Conservation (phyloP, 2,329 filamentous ascomycete genomes). For the Ceratocystis cubensis region DNA sequence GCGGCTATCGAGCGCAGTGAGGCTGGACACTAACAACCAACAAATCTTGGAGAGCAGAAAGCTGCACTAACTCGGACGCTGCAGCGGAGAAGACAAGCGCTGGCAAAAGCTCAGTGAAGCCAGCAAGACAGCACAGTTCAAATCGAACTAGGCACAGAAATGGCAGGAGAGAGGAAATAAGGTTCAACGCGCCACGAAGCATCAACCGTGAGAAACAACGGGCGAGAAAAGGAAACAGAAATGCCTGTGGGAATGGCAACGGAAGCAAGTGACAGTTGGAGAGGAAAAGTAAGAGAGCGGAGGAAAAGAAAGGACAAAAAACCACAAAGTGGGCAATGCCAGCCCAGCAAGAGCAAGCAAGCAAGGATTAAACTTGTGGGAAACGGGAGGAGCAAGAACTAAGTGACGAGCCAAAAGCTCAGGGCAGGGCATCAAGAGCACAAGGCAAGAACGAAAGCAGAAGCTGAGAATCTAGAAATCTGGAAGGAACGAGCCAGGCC, state of each 20-base stretch:
- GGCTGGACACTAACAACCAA: not conserved
- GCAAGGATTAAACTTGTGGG: slow-evolving; percentile 13
- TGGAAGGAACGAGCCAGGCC: not conserved
- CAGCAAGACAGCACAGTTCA: not conserved
- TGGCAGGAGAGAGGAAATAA: too few relatives aligned
- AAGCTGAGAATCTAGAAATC: slow-evolving; percentile 4
- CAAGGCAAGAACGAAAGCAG: not conserved
- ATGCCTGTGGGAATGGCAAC: too few relatives aligned
- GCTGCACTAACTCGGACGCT: not conserved
- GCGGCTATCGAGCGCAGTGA: not conserved
- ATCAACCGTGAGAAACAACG: too few relatives aligned
- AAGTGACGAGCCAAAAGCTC: not conserved
- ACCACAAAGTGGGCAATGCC: not conserved
- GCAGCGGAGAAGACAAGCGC: not conserved
- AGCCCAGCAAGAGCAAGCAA: not conserved
- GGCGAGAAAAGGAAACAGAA: not conserved
- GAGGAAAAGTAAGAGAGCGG: not conserved
- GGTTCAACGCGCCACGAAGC: too few relatives aligned
- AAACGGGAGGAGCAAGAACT: slow-evolving; percentile 13
- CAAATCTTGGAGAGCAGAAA: not conserved
- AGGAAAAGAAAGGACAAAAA: slow-evolving; percentile 11
- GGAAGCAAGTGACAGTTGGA: not conserved
- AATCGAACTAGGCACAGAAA: not conserved
- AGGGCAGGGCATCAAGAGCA: not conserved
- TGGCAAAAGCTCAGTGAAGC: not conserved